These are phyloP conservation scores for Talaromyces sp. DNA, from an alignment of 2,329 filamentous ascomycete species.

Conservation along the genomic window DNA sequence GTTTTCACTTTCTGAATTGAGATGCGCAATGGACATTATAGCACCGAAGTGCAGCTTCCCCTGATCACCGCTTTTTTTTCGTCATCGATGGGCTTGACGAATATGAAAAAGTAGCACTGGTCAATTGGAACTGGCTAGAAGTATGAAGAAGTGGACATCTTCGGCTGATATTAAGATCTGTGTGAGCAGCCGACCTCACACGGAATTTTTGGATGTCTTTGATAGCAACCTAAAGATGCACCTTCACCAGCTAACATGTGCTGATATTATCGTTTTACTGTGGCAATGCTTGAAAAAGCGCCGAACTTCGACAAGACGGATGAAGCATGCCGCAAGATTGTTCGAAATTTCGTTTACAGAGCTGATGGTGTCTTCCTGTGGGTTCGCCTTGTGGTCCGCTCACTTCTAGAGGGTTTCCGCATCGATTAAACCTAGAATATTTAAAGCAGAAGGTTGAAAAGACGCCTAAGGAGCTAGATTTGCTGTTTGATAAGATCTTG, in stretches of 20 bases:
- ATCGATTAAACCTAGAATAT: constrained; percentile 20
- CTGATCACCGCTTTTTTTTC: constrained; percentile 22
- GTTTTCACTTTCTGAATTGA: constrained; percentile 12
- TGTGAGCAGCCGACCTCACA: constrained; percentile 20
- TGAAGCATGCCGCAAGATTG: constrained; percentile 9
- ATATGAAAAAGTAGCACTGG: constrained; percentile 22
- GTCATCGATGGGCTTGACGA: constrained; percentile 28
- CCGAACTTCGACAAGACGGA: constrained; percentile 14
- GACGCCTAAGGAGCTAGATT: constrained; percentile 24
- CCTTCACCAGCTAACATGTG: constrained; percentile 1
- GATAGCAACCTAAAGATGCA: constrained; percentile 8
- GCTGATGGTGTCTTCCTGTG: constrained; percentile 30
- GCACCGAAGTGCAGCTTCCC: neutral
- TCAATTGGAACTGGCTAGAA: constrained; percentile 14
- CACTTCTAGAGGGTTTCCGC: constrained; percentile 24
- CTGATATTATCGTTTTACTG: constrained; percentile 9
- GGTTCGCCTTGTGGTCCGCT: constrained; percentile 26
- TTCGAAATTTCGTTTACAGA: constrained; percentile 5
- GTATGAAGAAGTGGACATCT: constrained; percentile 15
- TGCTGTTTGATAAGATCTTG: constrained; percentile 26
- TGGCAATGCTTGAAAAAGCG: constrained; percentile 15
- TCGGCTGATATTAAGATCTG: constrained; percentile 19
- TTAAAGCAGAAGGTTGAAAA: constrained; percentile 22
- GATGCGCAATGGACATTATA: constrained; percentile 17
- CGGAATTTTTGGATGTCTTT: constrained; percentile 17